Conservation (phyloP, 805 yeast genomes). For the Cyberlindnera subsufficiens region DNA sequence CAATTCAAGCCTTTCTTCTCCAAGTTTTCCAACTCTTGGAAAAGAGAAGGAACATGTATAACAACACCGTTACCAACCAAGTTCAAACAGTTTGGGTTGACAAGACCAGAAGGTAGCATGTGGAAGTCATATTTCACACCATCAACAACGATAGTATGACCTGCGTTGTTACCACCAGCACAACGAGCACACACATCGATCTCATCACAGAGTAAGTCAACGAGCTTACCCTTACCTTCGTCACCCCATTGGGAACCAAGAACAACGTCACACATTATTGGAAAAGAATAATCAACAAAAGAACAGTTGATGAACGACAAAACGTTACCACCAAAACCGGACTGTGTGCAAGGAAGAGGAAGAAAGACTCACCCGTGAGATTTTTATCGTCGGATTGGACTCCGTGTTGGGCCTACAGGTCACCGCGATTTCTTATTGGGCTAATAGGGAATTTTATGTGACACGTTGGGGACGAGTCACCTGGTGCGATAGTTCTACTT, state of each 20-base stretch:
- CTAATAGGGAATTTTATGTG: too few species aligned
- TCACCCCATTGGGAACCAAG: constrained; percentile 99
- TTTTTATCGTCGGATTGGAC: too few species aligned
- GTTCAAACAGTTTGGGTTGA: constrained; percentile 86
- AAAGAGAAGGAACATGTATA: constrained; percentile 89
- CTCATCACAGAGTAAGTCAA: constrained; percentile 89
- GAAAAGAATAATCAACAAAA: constrained; percentile 4
- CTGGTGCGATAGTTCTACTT: too few species aligned
- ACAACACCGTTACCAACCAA: constrained; percentile 96
- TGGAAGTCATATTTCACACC: constrained; percentile 93
- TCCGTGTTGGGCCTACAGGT: too few species aligned
- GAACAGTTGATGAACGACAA: constrained; percentile 11
- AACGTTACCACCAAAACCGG: constrained; percentile 12
- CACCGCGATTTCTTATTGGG: too few species aligned
- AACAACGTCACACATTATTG: constrained; percentile 58
- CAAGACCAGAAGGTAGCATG: constrained; percentile 97
- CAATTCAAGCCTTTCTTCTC: constrained; percentile 71
- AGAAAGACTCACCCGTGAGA: too few species aligned
- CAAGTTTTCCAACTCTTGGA: constrained; percentile 75
- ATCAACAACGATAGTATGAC: constrained; percentile 94
- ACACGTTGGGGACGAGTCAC: too few species aligned
- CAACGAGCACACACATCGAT: constrained; percentile 97
- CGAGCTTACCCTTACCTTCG: constrained; percentile 98
- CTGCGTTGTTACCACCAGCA: constrained; percentile 99
- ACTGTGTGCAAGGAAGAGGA: not conserved